Base-by-base conservation (phyloP, 768 basidiomycete genomes). In the Sarcodon aspratus region DNA sequence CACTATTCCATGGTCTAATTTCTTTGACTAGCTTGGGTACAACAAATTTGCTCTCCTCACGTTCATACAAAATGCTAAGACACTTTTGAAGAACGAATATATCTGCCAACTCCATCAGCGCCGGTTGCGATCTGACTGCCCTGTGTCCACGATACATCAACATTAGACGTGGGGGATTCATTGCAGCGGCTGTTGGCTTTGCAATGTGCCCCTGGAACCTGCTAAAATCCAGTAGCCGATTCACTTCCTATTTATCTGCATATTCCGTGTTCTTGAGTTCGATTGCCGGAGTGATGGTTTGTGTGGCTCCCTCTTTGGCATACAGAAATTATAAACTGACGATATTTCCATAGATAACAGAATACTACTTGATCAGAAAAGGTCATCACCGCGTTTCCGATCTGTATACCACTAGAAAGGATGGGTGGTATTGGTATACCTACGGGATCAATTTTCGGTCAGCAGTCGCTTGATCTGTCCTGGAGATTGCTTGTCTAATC, bases 201-300 rank as follows among this genome's bases (percentile, higher is more conserved):
- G 76, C 71, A 63, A 86, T 86, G 69, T 74, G 80, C 35, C 85
- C 83, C 1, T 87, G 85, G 85, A 83, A 84, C 56, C 58, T 88
- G 34, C 70, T 86, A 54, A 79, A 81, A 61, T 77, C 70, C 52
- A 83, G 80, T 63, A 88, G 80, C 59, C 74, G 68, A 52, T 90
- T 90, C 64, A 82, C 84, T 4, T 82, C 83, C 33, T 90, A 90
- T 63, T 75, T 91, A 21, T 84, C 82, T 3, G 83, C 85, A 3
- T 90, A 88, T 63, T 82, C 81, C 9, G 86, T 86, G 48, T 90
- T 84, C 70, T 67, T 86, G 42, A 83, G 81, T 45, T 87, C 85
- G 21, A 84, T 92, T 56, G 82, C 80, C 32, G 84, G 85, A 9
- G 85, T 87, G 15, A 86, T 88, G 82, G 80, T 82, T 8, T n/a